phyloP scores from a whole-genome alignment of 306 rosid genomes.

The Heteromeles arbutifolia region DNA sequence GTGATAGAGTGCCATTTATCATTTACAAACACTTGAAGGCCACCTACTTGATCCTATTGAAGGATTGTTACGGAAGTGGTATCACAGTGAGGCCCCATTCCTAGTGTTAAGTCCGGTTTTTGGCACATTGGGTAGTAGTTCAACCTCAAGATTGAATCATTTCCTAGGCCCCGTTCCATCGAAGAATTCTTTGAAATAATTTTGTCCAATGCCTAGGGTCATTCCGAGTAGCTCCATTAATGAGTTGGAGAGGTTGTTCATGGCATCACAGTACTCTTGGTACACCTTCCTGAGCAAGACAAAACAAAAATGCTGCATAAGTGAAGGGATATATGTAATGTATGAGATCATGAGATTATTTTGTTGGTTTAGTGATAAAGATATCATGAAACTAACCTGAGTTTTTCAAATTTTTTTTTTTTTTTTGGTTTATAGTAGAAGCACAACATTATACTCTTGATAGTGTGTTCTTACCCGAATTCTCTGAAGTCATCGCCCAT shows the following conservation, averaged over 20 bases:
- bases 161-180: no score
- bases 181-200: slow-evolving; percentile 48
- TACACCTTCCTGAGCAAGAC: slow-evolving; percentile 31
- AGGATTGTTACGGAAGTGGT: slow-evolving; percentile 79
- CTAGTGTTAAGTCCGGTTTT: slow-evolving; percentile 60
- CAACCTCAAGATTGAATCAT: slow-evolving; percentile 65
- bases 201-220: slow-evolving; percentile 63
- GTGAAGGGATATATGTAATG: not conserved
- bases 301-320: not conserved
- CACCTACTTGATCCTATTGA: slow-evolving; percentile 72
- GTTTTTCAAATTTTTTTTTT: no score
- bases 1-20: slow-evolving; percentile 44
- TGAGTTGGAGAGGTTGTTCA: slow-evolving; percentile 46
- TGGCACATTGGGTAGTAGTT: slow-evolving; percentile 79
- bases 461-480: slow-evolving; percentile 41
- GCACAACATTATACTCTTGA: not conserved
- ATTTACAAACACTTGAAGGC: slow-evolving; percentile 64
- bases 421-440: not conserved
- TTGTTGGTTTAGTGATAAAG: not conserved
- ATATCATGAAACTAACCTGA: not conserved
- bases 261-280: slow-evolving; percentile 62
- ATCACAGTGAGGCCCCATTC: slow-evolving; percentile 88
- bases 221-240: slow-evolving; percentile 69
- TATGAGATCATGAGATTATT: not conserved
- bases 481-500: slow-evolving; percentile 60